These are phyloP conservation scores for Bipolaris bicolor DNA, from an alignment of 2,329 filamentous ascomycete genomes.

Conservation along the genomic window DNA sequence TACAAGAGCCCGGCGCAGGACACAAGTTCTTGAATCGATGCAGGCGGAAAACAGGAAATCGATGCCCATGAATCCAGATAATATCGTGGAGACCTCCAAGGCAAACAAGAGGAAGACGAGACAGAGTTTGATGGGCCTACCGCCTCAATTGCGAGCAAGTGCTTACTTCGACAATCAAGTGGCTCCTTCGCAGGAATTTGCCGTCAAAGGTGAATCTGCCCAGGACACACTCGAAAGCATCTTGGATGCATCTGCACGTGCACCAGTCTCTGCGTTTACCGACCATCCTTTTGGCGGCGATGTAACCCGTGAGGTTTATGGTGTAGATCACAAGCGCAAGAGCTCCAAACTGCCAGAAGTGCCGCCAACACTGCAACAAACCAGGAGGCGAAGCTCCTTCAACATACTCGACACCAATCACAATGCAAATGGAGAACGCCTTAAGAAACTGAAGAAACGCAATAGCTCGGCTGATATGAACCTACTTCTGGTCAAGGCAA, in stretches of 20 bases:
- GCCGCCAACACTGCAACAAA: conserved; percentile 30
- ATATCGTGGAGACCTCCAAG: conserved; percentile 12
- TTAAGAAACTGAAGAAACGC: conserved; percentile 52
- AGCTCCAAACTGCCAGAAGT: conserved; percentile 42
- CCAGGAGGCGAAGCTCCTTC: conserved; percentile 48
- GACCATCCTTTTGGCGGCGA: conserved; percentile 84
- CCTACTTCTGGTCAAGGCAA: conserved; percentile 40
- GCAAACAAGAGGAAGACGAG: conserved; percentile 40
- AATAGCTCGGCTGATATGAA: conserved; percentile 50
- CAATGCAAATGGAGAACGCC: conserved; percentile 43
- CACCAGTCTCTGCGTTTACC: conserved; percentile 89
- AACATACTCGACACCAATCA: conserved; percentile 48
- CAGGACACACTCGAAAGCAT: conserved; percentile 90
- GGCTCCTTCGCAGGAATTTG: conserved; percentile 60
- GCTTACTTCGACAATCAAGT: conserved; percentile 79
- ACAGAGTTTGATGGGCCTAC: conserved; percentile 63
- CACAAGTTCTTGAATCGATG: conserved; percentile 73
- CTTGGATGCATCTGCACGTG: conserved; percentile 83
- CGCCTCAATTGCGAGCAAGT: conserved; percentile 86
- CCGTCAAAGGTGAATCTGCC: conserved; percentile 76
- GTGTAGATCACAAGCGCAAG: conserved; percentile 53
- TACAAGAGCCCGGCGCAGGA: conserved; percentile 72
- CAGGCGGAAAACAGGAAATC: conserved; percentile 61
- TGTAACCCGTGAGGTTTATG: conserved; percentile 77
- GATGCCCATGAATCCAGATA: conserved; percentile 38